Evolutionary conservation across 1,139 yeast genomes (phyloP), one percentile per base, ranked within the genome.

Genomic region (Pichia sp.): DNA sequence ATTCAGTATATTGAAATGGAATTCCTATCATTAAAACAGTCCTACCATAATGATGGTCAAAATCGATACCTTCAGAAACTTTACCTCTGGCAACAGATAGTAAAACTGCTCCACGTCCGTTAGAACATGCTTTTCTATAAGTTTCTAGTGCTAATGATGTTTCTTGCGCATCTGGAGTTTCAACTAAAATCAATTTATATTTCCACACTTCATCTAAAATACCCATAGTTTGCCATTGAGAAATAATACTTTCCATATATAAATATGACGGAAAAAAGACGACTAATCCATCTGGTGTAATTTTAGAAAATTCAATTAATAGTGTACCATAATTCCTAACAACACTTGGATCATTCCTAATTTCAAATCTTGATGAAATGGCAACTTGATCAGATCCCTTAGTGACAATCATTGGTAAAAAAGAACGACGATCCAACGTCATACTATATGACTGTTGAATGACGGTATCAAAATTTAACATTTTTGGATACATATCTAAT

Each of bases 141-240:
- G 98, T 92, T 55, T 94, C 98, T 53, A 92, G 68, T 0, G 98
- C 99, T 51, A 92, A 67, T 1, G 96, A 84, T 0, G 99, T 92
- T 63, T 94, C 99, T 63, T 94, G 99, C 0, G 97, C 96, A 75
- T 92, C 99, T 0, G 99, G 99, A 0, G 99, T 92, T 64, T 92
- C 99, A n/a, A 94, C 97, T 37, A 92, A 69, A 54, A 92, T 90
- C 54, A 92, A 72, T 62, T 92, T 92, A 63, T 92, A 89, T 63
- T 92, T 90, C 98, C 98, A 94, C 11, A 94, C 97, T 62, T 94
- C 97, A 63, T 92, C 98, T 55, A 92, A 68, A 35, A 92, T 92
- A 41, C 98, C 97, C 97, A 92, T 92, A 24, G 81, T 81, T 65
- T 92, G 98, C 98, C 98, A 92, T 86, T 87, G 90, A 3, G 96